Evolutionary conservation across 2,329 filamentous ascomycete species (phyloP).

Genomic region (Helminthosporium solani): DNA sequence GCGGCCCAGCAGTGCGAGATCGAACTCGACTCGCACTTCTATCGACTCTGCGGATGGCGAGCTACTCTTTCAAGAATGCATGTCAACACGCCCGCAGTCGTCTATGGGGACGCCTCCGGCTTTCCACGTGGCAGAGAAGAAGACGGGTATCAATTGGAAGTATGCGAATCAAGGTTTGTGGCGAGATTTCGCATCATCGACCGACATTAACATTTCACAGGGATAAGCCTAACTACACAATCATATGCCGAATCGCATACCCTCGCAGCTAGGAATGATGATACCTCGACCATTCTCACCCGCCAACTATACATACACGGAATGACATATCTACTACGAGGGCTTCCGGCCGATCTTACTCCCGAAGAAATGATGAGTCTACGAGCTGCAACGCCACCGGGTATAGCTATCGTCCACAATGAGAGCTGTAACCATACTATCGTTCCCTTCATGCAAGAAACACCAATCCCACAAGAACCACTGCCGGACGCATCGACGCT

Average conservation of each 20-base stretch:
- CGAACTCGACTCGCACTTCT: conserved; percentile 15
- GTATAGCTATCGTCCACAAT: conserved; percentile 16
- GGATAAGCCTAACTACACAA: conserved; percentile 50
- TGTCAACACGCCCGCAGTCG: conserved; percentile 27
- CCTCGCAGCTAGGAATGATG: conserved; percentile 25
- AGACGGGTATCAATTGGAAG: conserved; percentile 52
- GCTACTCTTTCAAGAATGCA: conserved; percentile 24
- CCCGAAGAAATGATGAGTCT: conserved; percentile 56
- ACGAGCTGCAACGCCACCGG: conserved; percentile 52
- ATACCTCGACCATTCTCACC: conserved; percentile 50
- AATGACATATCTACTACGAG: conserved; percentile 63
- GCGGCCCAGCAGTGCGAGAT: conserved; percentile 22
- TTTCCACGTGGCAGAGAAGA: conserved; percentile 29
- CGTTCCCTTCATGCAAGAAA: conserved; percentile 12
- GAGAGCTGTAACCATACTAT: conserved; percentile 19
- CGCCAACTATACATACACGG: conserved; percentile 66
- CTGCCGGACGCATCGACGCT: conserved; percentile 51
- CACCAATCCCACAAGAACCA: conserved; percentile 7
- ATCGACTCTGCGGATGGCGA: conserved; percentile 21
- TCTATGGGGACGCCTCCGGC: conserved; percentile 21
- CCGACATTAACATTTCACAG: conserved; percentile 30
- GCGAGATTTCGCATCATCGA: background rate
- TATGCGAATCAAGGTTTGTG: conserved; percentile 52
- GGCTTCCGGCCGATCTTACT: conserved; percentile 59
- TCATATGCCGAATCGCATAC: conserved; percentile 49